Conservation (phyloP, 2,329 filamentous ascomycete species). For the Biscogniauxia mediterranea region DNA sequence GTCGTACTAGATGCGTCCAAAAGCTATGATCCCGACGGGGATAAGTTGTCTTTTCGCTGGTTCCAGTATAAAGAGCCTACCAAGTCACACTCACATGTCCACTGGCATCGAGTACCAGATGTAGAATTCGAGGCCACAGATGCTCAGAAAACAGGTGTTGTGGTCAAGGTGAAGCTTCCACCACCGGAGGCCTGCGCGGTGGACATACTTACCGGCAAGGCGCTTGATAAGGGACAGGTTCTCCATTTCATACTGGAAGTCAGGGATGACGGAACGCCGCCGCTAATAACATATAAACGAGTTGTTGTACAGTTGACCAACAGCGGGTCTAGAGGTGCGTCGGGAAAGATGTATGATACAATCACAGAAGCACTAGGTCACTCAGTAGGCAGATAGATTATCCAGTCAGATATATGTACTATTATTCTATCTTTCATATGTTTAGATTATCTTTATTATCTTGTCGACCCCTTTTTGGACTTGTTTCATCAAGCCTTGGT, state of each 20-base stretch:
- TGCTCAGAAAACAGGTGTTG: neutral
- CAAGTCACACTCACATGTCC: neutral
- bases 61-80: slow-evolving; percentile 38
- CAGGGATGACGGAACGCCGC: neutral
- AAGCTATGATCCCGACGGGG: slow-evolving; percentile 41
- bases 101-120: neutral
- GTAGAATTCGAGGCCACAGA: neutral
- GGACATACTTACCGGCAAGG: neutral
- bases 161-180: neutral
- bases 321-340: neutral
- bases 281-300: neutral
- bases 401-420: neutral
- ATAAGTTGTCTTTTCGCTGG: slow-evolving; percentile 41
- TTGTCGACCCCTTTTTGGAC: too few relatives aligned
- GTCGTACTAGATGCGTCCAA: slow-evolving; percentile 40
- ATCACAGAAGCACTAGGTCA: neutral
- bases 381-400: neutral
- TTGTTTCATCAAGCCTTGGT: too few relatives aligned
- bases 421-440: too few relatives aligned
- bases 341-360: neutral
- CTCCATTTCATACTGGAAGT: neutral
- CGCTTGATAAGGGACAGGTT: neutral
- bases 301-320: neutral
- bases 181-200: neutral
- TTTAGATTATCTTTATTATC: too few relatives aligned